phyloP scores from a whole-genome alignment of 2,329 filamentous ascomycete species.

The Lecanicillium sp. region DNA sequence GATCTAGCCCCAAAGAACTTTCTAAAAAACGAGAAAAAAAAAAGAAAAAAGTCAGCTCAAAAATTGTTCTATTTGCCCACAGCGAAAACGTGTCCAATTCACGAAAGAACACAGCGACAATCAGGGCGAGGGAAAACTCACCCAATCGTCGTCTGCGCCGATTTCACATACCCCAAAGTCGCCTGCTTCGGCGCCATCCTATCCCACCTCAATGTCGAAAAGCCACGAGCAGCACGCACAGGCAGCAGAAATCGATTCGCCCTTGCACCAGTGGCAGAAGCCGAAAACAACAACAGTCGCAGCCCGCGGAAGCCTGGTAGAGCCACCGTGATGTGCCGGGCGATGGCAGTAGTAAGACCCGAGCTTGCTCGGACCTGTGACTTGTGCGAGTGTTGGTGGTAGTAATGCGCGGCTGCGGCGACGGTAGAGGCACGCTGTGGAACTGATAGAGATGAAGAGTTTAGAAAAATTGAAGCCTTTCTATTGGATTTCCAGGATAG shows the following conservation, averaged over 20 bases:
- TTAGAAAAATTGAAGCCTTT: background rate
- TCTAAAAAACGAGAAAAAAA: slow-evolving; percentile 34
- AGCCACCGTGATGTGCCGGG: no score
- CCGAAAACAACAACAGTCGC: background rate
- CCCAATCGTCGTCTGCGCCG: slow-evolving; percentile 66
- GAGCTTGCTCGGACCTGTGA: no score
- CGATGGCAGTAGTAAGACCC: no score
- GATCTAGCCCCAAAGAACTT: slow-evolving; percentile 72
- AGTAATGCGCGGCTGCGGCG: no score
- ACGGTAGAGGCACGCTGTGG: no score
- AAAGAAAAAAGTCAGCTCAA: slow-evolving; percentile 5
- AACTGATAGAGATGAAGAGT: no score
- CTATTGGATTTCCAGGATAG: background rate
- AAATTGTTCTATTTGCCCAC: no score
- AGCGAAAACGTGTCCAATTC: no score
- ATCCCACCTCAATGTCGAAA: slow-evolving; percentile 10
- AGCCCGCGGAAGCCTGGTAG: no score
- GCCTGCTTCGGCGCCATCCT: slow-evolving; percentile 59
- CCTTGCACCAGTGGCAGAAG: background rate
- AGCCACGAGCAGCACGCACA: slow-evolving; percentile 14
- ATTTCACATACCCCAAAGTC: slow-evolving; percentile 79
- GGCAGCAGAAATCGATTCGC: background rate
- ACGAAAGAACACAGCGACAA: no score
- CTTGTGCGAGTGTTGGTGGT: no score
- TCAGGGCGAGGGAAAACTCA: slow-evolving; percentile 32